Percentiles rank a stretch among this genome's conserved stretches.
Evolutionary conservation across 441 rosid species (phyloP).

Genomic region (Iberis amara): DNA sequence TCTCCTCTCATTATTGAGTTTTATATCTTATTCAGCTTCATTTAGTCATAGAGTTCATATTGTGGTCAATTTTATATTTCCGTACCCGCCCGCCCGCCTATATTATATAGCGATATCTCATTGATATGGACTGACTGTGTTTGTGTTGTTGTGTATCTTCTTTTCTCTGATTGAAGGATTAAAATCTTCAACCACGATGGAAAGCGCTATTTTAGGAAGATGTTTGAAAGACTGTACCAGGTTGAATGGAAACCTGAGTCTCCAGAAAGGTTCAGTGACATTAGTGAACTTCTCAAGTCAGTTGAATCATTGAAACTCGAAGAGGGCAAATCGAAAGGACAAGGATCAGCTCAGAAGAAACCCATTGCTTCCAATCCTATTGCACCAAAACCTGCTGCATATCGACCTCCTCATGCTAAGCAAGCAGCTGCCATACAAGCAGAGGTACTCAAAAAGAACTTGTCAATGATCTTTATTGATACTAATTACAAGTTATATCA

Average conservation of each 20-base stretch:
- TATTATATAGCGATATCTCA: background rate
- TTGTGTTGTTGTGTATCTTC: conserved; percentile 11
- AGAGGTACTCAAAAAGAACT: conserved; percentile 45
- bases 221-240: conserved; percentile 86
- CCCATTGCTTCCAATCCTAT: conserved; percentile 37
- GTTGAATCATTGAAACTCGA: conserved; percentile 58
- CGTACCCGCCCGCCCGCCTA: background rate
- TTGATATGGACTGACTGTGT: background rate
- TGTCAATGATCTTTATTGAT: background rate
- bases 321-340: conserved; percentile 62
- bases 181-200: conserved; percentile 80
- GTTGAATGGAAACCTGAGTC: conserved; percentile 92
- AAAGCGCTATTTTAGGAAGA: conserved; percentile 61
- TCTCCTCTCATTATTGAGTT: conserved; percentile 4
- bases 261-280: conserved; percentile 61
- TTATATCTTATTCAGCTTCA: background rate
- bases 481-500: conserved; percentile 1
- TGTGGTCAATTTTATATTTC: background rate
- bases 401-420: conserved; percentile 92
- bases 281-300: conserved; percentile 57
- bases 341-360: conserved; percentile 56
- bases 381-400: conserved; percentile 72
- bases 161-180: conserved; percentile 46
- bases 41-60: background rate
- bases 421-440: conserved; percentile 71